Conservation (phyloP, 208 protist genomes). For the Crithidia fasciculata region DNA sequence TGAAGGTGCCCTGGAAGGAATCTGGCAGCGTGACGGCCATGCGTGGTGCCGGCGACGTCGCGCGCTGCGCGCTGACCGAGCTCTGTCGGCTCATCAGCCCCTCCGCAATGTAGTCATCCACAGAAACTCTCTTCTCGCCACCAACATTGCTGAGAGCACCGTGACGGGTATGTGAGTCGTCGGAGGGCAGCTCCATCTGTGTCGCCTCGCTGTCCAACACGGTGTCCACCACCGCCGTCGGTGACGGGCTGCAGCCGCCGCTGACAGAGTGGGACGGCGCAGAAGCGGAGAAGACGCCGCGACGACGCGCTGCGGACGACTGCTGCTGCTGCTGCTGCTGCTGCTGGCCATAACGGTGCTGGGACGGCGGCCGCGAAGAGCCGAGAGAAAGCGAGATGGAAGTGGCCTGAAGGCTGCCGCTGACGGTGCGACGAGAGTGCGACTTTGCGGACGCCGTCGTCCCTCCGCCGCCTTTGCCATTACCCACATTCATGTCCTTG, state of each 20-base stretch:
- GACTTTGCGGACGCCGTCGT: constrained; percentile 1
- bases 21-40: constrained; percentile 19
- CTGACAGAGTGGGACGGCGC: neutral
- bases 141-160: too few species aligned
- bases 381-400: constrained; percentile 15
- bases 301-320: neutral
- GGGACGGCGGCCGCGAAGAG: constrained; percentile 1
- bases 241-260: neutral
- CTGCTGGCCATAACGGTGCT: neutral
- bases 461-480: too few species aligned
- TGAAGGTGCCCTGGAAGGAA: constrained; percentile 23
- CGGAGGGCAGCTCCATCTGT: constrained; percentile 12
- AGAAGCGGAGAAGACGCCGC: too few species aligned
- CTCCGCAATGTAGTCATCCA: neutral
- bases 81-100: neutral
- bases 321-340: neutral
- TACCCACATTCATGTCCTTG: constrained; percentile 22
- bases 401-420: neutral
- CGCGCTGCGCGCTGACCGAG: neutral
- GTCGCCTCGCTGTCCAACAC: constrained; percentile 27
- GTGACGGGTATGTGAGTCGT: too few species aligned
- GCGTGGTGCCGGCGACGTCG: constrained; percentile 24
- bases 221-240: neutral
- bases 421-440: neutral
- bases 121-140: neutral